Evolutionary conservation across 2,329 filamentous ascomycete genomes (phyloP).

Genomic region (Aspergillus chevalieri): DNA sequence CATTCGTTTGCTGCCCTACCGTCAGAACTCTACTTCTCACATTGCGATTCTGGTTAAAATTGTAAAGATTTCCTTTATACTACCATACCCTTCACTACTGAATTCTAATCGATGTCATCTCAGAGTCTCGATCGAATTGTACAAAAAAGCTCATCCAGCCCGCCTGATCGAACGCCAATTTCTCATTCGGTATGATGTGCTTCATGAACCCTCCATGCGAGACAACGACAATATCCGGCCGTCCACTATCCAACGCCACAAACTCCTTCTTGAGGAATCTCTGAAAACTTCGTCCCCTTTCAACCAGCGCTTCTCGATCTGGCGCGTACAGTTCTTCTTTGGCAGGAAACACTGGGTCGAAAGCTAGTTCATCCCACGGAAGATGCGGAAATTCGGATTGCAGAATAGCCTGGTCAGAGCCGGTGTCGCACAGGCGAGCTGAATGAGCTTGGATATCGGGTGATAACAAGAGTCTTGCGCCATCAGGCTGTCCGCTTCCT

Average conservation of each 20-base stretch:
- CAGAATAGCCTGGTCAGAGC: conserved; percentile 5
- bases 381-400: conserved; percentile 6
- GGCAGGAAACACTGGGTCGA: conserved; percentile 5
- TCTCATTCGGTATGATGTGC: not conserved
- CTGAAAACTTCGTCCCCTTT: conserved; percentile 2
- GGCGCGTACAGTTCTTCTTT: conserved; percentile 6
- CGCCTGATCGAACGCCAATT: not conserved
- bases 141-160: conserved; percentile 5
- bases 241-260: conserved; percentile 1
- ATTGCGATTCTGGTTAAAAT: too few relatives aligned
- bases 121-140: conserved; percentile 1
- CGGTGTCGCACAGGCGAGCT: conserved; percentile 10
- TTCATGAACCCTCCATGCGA: conserved; percentile 9
- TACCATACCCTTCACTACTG: too few relatives aligned
- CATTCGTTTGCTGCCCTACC: too few relatives aligned
- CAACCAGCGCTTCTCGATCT: not conserved
- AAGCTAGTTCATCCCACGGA: conserved; percentile 4
- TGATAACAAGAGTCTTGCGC: conserved; percentile 3
- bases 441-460: conserved; percentile 11
- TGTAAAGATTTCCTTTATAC: too few relatives aligned
- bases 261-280: conserved; percentile 1
- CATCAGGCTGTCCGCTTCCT: not conserved
- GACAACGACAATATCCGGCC: conserved; percentile 10
- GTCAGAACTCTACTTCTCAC: too few relatives aligned
- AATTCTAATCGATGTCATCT: too few relatives aligned